These are phyloP conservation scores for Euphorbia peplus DNA, from an alignment of 345 rosid species.

Conservation along the genomic window DNA sequence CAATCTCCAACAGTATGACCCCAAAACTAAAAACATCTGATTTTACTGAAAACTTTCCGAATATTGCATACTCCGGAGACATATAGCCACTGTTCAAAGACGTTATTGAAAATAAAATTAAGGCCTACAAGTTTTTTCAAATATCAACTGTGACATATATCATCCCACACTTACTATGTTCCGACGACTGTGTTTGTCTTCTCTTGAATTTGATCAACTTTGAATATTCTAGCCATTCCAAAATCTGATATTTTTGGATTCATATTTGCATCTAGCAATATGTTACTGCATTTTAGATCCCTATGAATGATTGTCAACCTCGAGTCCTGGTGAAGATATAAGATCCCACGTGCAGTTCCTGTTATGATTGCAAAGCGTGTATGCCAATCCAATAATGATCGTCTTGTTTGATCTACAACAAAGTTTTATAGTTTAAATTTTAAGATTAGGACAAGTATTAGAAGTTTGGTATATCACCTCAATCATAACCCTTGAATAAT, in stretches of 20 bases:
- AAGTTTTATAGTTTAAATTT: background rate
- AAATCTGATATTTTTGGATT: conserved; percentile 65
- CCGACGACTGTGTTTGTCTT: conserved; percentile 56
- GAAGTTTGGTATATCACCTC: no score
- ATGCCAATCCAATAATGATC: background rate
- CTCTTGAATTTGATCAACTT: conserved; percentile 48
- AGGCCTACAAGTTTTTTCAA: no score
- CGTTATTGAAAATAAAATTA: no score
- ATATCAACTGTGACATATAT: background rate
- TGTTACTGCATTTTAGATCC: conserved; percentile 8
- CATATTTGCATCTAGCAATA: conserved; percentile 47
- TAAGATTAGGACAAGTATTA: no score
- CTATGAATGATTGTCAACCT: conserved; percentile 4
- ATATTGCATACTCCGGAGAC: conserved; percentile 7
- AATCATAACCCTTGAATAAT: no score
- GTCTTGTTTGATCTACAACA: conserved; percentile 7
- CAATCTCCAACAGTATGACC: conserved; percentile 14
- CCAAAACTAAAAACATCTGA: conserved; percentile 27
- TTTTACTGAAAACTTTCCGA: conserved; percentile 15
- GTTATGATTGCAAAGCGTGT: background rate
- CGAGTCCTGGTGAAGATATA: conserved; percentile 8
- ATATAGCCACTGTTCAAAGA: no score
- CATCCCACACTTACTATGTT: conserved; percentile 52
- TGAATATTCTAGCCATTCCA: conserved; percentile 57
- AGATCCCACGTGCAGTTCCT: background rate